These are phyloP conservation scores for Blastomyces silverae DNA, from an alignment of 2,329 filamentous ascomycete genomes.

Conservation along the genomic window DNA sequence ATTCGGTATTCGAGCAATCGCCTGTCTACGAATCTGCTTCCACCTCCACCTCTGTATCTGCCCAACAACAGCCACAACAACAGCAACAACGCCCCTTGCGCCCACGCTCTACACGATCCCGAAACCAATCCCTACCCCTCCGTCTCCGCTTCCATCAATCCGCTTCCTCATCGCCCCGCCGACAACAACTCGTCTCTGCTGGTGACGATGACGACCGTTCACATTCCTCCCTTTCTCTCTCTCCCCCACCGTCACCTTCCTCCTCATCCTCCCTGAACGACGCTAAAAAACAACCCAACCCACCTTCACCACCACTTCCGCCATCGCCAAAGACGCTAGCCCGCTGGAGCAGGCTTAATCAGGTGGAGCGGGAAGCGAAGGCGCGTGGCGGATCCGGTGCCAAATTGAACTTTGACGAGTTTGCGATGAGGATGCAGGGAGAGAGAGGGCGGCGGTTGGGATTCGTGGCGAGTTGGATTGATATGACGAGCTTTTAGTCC, in stretches of 20 bases:
- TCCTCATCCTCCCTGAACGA: conserved; percentile 32
- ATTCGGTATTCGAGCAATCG: conserved; percentile 15
- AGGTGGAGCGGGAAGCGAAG: conserved; percentile 61
- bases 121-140: conserved; percentile 26
- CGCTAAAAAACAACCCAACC: conserved; percentile 21
- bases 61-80: conserved; percentile 31
- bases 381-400: conserved; percentile 68
- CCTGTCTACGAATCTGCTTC: conserved; percentile 21
- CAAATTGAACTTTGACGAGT: conserved; percentile 69
- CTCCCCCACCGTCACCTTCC: conserved; percentile 34
- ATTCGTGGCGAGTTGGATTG: conserved; percentile 86
- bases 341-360: conserved; percentile 49
- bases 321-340: conserved; percentile 37
- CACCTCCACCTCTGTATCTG: conserved; percentile 16
- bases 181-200: not conserved
- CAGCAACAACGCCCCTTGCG: conserved; percentile 26
- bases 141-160: conserved; percentile 37
- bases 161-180: conserved; percentile 28
- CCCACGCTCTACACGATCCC: conserved; percentile 15
- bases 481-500: conserved; percentile 56
- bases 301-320: conserved; percentile 21
- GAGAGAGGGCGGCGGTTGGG: conserved; percentile 62
- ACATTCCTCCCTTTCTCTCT: conserved; percentile 25
- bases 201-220: conserved; percentile 19
- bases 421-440: conserved; percentile 66